phyloP scores from a whole-genome alignment of 2,329 filamentous ascomycete species.

The Polytolypa hystricis region DNA sequence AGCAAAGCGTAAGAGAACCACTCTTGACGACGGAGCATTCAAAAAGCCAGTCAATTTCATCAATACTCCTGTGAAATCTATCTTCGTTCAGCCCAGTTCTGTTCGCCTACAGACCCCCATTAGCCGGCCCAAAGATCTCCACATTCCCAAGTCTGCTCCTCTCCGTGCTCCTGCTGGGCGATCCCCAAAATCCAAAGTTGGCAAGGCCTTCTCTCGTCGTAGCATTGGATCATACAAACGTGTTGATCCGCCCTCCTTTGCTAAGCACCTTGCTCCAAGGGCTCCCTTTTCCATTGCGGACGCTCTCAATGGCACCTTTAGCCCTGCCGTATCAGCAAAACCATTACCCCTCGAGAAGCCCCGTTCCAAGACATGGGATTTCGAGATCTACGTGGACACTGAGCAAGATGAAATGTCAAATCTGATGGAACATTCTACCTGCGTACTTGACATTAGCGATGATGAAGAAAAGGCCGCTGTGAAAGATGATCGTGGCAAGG shows the following conservation, averaged over 20 bases:
- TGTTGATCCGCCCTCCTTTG: constrained; percentile 55
- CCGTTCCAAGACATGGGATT: constrained; percentile 60
- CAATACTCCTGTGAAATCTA: constrained; percentile 19
- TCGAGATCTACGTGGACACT: constrained; percentile 89
- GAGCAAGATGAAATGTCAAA: constrained; percentile 86
- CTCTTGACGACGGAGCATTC: constrained; percentile 19
- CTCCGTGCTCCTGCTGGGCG: constrained; percentile 64
- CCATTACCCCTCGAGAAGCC: constrained; percentile 45
- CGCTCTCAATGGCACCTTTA: constrained; percentile 60
- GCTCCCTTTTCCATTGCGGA: constrained; percentile 76
- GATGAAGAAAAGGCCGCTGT: constrained; percentile 57
- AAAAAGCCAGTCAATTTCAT: constrained; percentile 25
- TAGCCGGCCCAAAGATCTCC: constrained; percentile 20
- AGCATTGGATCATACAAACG: constrained; percentile 54
- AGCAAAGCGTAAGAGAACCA: constrained; percentile 32
- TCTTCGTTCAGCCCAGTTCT: constrained; percentile 9
- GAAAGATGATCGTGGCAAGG: constrained; percentile 62
- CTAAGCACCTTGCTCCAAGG: constrained; percentile 34
- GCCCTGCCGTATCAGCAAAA: constrained; percentile 10
- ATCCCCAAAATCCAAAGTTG: constrained; percentile 62
- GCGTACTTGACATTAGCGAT: constrained; percentile 75
- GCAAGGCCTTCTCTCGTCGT: constrained; percentile 58
- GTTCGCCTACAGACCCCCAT: constrained; percentile 4
- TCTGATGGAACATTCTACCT: constrained; percentile 81
- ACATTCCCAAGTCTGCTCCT: constrained; percentile 40